Evolutionary conservation across 1,139 yeast genomes (phyloP), one percentile per base, ranked within the genome.

Genomic region (Yamadazyma friedrichii): DNA sequence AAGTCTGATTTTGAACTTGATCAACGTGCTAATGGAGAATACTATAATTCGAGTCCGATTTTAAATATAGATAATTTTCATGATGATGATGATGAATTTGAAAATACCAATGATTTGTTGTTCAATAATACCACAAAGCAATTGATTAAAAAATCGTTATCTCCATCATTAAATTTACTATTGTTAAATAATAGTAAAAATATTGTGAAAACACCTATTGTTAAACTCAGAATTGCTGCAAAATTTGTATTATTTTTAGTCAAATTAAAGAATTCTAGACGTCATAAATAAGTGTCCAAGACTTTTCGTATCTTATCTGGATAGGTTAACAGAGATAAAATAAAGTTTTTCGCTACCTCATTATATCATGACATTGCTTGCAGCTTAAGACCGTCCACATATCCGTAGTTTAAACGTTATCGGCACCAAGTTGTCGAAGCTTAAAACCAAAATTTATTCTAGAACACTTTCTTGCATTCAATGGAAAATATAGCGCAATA

Each of bases 121-220:
- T 38, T 24, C 16, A 40, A 33, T 25, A 40, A 39, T 25, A 43
- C 47, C 24, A 43, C 47, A 1, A 35, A 42, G 15, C 41, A 42
- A 31, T 31, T 43, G 11, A 13, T 43, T 3, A 16, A 20, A 24
- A 25, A 20, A 24, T 38, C 44, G 26, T 13, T 33, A 10, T 6
- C 33, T 6, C 44, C 44, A 15, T 41, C 44, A 16, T 34, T 41
- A 17, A 35, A 34, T 28, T 13, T 34, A 16, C 25, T 41, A 16
- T 41, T 33, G 13, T 13, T 41, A 6, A 40, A 36, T 13, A 15
- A 35, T 17, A 41, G 33, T 11, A 15, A 35, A 13, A 24, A 13
- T 2, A 4, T 15, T 3, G 36, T 34, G 4, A 24, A 34, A 15
- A 29, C 40, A 6, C 39, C 41, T 2, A 10, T 35, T 6, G 33